Evolutionary conservation across 305 asterid genomes (phyloP).

Genomic region (Stenogyne calaminthoides): DNA sequence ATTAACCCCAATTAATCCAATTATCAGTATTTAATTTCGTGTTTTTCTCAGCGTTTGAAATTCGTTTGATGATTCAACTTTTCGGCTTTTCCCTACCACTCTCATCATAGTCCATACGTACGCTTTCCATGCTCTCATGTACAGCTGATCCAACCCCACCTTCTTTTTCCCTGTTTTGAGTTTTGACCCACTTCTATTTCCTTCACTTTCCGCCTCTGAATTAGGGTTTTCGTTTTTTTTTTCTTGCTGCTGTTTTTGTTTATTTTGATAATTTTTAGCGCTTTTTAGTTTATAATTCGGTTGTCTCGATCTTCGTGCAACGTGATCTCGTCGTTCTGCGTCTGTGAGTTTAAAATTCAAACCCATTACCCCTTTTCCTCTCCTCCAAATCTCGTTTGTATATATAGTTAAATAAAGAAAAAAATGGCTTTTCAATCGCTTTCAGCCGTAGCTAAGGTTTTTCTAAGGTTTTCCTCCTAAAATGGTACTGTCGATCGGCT

Average conservation of each 20-base stretch:
- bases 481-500: slow-evolving; percentile 46
- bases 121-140: slow-evolving; percentile 46
- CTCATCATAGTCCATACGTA: slow-evolving; percentile 38
- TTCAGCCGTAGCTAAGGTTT: slow-evolving; percentile 48
- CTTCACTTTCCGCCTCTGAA: slow-evolving; percentile 46
- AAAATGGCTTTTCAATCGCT: slow-evolving; percentile 41
- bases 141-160: slow-evolving; percentile 71
- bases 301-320: slow-evolving; percentile 34
- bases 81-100: slow-evolving; percentile 49
- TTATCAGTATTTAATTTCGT: not conserved
- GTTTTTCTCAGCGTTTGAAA: slow-evolving; percentile 24
- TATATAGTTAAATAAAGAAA: slow-evolving; percentile 21
- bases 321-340: slow-evolving; percentile 24
- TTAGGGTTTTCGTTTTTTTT: slow-evolving; percentile 52
- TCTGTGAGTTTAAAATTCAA: slow-evolving; percentile 28
- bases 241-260: not conserved
- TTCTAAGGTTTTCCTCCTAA: slow-evolving; percentile 43
- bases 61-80: slow-evolving; percentile 44
- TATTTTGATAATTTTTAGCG: not conserved
- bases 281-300: slow-evolving; percentile 22
- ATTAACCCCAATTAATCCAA: not conserved
- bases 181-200: slow-evolving; percentile 46
- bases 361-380: slow-evolving; percentile 5
- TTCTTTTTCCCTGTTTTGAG: slow-evolving; percentile 25
- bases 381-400: slow-evolving; percentile 11